Conservation (phyloP, 768 basidiomycete species). For the Russula abietina region DNA sequence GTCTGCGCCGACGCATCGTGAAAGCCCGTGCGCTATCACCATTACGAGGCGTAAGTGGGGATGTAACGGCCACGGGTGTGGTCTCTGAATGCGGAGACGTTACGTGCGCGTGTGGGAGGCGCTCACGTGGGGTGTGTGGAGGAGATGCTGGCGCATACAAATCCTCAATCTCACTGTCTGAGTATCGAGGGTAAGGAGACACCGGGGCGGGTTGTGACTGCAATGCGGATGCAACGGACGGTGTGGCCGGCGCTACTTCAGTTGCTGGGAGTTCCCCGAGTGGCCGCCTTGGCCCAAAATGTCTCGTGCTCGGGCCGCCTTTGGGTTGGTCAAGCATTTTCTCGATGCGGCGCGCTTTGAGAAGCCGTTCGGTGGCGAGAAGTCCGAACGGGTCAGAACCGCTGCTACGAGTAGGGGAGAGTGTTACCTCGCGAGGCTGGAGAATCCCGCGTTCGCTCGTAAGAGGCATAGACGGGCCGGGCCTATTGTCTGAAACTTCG, state of each 20-base stretch:
- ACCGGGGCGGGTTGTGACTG: background rate
- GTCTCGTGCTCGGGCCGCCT: constrained; percentile 14
- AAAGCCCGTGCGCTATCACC: constrained; percentile 18
- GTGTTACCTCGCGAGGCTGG: constrained; percentile 15
- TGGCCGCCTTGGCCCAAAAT: constrained; percentile 13
- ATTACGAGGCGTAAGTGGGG: constrained; percentile 20
- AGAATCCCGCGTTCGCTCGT: constrained; percentile 23
- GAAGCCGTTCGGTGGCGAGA: constrained; percentile 21
- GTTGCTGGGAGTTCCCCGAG: constrained; percentile 15
- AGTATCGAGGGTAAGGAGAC: constrained; percentile 16
- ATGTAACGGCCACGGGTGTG: constrained; percentile 5
- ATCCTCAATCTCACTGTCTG: constrained; percentile 25
- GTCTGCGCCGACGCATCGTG: constrained; percentile 24
- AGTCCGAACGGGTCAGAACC: constrained; percentile 25
- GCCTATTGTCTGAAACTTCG: constrained; percentile 4
- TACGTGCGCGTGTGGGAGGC: constrained; percentile 10
- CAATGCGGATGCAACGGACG: background rate
- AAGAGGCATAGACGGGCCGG: constrained; percentile 1
- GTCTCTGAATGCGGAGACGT: constrained; percentile 1
- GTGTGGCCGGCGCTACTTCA: background rate
- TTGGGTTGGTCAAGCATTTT: background rate
- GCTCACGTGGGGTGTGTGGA: constrained; percentile 16
- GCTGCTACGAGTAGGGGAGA: constrained; percentile 11
- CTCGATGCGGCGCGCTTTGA: constrained; percentile 19
- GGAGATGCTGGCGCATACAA: constrained; percentile 22